Base-by-base conservation (phyloP, 371 early-diverging fungal species). In the Dinochytrium kinnereticum region DNA sequence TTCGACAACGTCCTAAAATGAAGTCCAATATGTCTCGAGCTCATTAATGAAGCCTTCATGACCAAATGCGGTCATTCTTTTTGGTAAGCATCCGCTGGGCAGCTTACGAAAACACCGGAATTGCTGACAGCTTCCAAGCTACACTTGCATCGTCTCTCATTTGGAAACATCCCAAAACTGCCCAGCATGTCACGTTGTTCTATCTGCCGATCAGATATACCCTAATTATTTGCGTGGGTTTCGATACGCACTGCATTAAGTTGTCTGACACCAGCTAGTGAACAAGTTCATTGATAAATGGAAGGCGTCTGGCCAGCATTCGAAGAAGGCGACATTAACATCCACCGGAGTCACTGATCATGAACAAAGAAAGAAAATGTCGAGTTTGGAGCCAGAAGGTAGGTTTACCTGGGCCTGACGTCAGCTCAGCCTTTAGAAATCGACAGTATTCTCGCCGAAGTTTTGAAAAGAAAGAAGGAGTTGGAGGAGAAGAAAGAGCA, bases 31-130 rank as follows among this genome's bases (percentile, higher is more conserved):
- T 95, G 95, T 71, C 84, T 89, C 33, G 86, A 90, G 37, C 76
- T 87, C 21, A 92, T 95, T 74, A 81, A 80, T 37, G 90, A 93
- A 55, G 93, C 93, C 0, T 93, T 89, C 72, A 88, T 91, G 76
- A 89, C 94, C 0, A 81, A 84, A n/a, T 95, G 95, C 65, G 79
- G 95, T 0, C 95, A 95, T 80, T 91, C 93, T 0, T 96, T 92
- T 80, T 96, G 95, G 91, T 91, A 85, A 77, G 61, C 68, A 21
- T n/a, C n/a, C n/a, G n/a, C n/a, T n/a, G n/a, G n/a, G n/a, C n/a
- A n/a, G n/a, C n/a, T n/a, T n/a, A n/a, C n/a, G n/a, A n/a, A n/a
- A n/a, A n/a, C n/a, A n/a, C n/a, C n/a, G n/a, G n/a, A n/a, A n/a
- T n/a, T n/a, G n/a, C n/a, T n/a, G n/a, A n/a, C n/a, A n/a, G n/a